Percentiles rank a stretch among this genome's conserved stretches.
Conservation (phyloP, 768 basidiomycete genomes). For the Lactarius sp. region DNA sequence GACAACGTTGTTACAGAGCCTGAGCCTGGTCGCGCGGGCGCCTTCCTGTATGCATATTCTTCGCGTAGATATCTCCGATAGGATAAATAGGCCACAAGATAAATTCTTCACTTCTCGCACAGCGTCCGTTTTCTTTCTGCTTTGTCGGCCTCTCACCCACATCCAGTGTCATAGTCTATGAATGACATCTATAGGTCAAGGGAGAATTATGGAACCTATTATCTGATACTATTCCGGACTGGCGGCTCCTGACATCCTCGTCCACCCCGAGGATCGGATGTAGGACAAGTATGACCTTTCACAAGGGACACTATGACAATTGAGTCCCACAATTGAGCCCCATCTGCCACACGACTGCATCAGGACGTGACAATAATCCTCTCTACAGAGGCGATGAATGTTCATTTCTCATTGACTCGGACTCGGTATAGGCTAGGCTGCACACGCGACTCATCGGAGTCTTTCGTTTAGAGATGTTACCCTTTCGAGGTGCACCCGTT, state of each 20-base stretch:
- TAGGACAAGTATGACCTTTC: no score
- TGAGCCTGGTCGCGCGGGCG: neutral
- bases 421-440: neutral
- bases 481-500: neutral
- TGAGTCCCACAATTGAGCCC: neutral
- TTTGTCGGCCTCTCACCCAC: slow-evolving; percentile 34
- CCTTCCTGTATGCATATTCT: neutral
- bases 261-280: neutral
- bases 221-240: neutral
- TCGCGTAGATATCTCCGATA: neutral
- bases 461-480: neutral
- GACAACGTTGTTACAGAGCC: neutral
- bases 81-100: neutral
- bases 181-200: slow-evolving; percentile 27
- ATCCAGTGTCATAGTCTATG: neutral
- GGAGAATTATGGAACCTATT: neutral
- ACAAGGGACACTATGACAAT: neutral
- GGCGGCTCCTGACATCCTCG: neutral
- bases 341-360: neutral
- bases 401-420: neutral
- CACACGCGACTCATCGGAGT: slow-evolving; percentile 1
- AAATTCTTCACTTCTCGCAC: neutral
- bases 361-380: neutral
- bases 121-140: neutral
- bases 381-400: neutral